phyloP scores from a whole-genome alignment of 2,329 filamentous ascomycete genomes.

The Phialophora verrucosa region DNA sequence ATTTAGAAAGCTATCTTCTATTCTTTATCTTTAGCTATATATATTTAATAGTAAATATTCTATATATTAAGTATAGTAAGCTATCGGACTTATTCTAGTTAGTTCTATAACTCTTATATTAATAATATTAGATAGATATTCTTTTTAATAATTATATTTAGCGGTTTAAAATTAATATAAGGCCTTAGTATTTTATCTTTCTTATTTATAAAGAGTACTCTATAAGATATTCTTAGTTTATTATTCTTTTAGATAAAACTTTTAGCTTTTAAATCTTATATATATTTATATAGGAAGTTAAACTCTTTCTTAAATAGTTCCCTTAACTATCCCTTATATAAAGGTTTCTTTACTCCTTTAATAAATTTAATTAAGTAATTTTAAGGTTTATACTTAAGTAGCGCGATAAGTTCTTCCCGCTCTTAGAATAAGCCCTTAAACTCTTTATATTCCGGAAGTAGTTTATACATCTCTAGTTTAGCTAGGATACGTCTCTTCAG shows the following conservation, averaged over 20 bases:
- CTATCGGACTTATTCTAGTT: not conserved
- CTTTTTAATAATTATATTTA: not conserved
- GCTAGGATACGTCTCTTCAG: too few species aligned
- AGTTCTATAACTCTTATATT: not conserved
- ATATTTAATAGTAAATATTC: constrained; percentile 26
- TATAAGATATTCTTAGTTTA: too few species aligned
- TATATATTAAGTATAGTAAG: not conserved
- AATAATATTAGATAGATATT: not conserved
- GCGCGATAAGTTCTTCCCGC: not conserved
- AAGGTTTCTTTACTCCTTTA: not conserved
- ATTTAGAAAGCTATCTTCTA: constrained; percentile 36
- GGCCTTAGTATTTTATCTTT: not conserved
- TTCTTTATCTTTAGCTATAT: constrained; percentile 33
- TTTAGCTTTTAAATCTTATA: too few species aligned
- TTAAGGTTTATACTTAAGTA: not conserved
- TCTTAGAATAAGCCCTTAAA: not conserved
- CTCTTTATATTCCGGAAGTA: not conserved
- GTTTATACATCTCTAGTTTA: not conserved
- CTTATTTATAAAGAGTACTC: too few species aligned
- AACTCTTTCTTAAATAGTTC: too few species aligned
- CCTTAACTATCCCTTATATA: too few species aligned
- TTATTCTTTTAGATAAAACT: too few species aligned
- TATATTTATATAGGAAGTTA: too few species aligned
- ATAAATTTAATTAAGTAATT: not conserved
- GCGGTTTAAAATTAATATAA: not conserved